Evolutionary conservation across 768 basidiomycete species (phyloP), one percentile per base, ranked within the genome.

Genomic region (Termitomyces sp.): DNA sequence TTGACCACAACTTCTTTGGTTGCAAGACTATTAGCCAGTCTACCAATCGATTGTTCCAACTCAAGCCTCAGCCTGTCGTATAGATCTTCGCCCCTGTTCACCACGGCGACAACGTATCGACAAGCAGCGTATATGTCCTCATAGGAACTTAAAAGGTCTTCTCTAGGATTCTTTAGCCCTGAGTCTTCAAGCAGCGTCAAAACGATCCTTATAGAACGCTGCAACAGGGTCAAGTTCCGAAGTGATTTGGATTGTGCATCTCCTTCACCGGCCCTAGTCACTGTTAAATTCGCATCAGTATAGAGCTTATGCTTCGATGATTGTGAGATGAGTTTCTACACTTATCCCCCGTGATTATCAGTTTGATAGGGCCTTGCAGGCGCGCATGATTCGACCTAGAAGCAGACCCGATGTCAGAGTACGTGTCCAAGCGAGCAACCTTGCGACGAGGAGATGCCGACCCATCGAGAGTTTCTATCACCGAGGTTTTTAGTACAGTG

Each of bases 391-490:
- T 73, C 40, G 76, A 77, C 67, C 89, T 83, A 70, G 78, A 83
- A 63, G 85, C 82, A 69, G 85, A 83, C 62, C 80, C 81, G 63
- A 85, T 79, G 73, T 89, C 87, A 71, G 81, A 83, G 76, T 87
- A 85, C 64, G 74, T 73, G 60, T 80, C 80, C 71, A 87, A 74
- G 60, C 87, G 85, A 59, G 85, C 79, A 57, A 82, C 82, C 77
- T 91, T 90, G 71, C 79, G 81, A 61, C 82, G 81, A 74, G 80
- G 83, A 71, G 82, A 82, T 68, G 75, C 80, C 66, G 75, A 79
- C 71, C 77, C 78, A 57, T 76, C 69, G 29, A 62, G 55, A n/a
- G 68, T 62, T 54, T 76, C 74, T 47, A 71, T 53, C 42, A 74
- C 65, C 6, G 77, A 71, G 4, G 77, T 60, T 35, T 70, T 74